Evolutionary conservation across 2,329 filamentous ascomycete genomes (phyloP), one percentile per base, ranked within the genome.

Genomic region (Zasmidium citrigriseum): DNA sequence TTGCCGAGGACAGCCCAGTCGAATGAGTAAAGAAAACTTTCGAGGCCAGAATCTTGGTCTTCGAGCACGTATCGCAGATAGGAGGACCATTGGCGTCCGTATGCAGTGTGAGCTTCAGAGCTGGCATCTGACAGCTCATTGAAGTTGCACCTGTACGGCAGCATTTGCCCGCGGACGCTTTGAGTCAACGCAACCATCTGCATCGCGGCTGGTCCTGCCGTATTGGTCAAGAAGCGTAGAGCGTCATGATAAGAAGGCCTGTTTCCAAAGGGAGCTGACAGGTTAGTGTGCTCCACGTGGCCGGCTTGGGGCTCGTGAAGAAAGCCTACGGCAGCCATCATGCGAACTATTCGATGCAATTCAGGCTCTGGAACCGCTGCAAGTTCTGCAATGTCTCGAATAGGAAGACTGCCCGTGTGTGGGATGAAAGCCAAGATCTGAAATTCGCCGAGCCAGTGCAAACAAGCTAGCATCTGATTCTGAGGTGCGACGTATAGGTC

Each of bases 361-460:
- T 49, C 12, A 49, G 22, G 23, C 52, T 76, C 75, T 5, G 78
- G 73, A 0, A 79, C 75, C n/a, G 68, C 70, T 1, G 72, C 60
- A 2, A 81, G 63, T 16, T 78, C 74, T 4, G 79, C 77, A 1
- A 81, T 61, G 50, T 81, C 79, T 34, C 73, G 68, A 48, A 72
- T 61, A 1, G 70, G 62, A 10, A 78, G 71, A 44, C 64, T 74
- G 22, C 68, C 73, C 4, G 49, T 55, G 1, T 76, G 64, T 1
- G 78, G 79, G 18, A 82, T 76, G 60, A 70, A 80, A 3, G 76
- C 76, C 0, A 79, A 71, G 4, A 80, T 67, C 52, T 80, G 77
- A 58, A 77, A 77, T 12, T 80, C 74, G 4, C 71, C 74, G 12
- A 80, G 69, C 78, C 77, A 81, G 58, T 72, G 71, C 5, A 79